Evolutionary conservation across 164 flowering plant genomes (phyloP).

Genomic region (Pachysandra terminalis): DNA sequence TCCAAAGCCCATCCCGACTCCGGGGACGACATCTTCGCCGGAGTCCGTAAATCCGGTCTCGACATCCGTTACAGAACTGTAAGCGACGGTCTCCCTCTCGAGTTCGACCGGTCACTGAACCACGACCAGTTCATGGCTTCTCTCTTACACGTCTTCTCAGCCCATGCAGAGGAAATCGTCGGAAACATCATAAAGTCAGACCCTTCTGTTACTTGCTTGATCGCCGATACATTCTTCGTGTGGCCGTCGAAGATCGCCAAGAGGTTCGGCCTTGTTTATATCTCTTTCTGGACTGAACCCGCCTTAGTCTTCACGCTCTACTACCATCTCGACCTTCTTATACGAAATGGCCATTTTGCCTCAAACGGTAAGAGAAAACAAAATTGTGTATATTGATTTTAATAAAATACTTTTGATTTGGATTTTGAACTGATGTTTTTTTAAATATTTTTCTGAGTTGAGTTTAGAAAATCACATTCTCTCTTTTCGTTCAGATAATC

Average conservation of each 20-base stretch:
- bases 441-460: no score
- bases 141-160: conserved; percentile 54
- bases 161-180: conserved; percentile 58
- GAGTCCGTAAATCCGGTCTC: conserved; percentile 44
- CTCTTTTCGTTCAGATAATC: no score
- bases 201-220: conserved; percentile 40
- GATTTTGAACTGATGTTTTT: no score
- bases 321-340: conserved; percentile 62
- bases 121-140: conserved; percentile 65
- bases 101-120: conserved; percentile 66
- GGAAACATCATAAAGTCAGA: conserved; percentile 18
- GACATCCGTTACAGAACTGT: conserved; percentile 62
- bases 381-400: no score
- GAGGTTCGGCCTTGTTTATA: conserved; percentile 47
- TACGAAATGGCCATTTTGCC: conserved; percentile 59
- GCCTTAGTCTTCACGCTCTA: conserved; percentile 68
- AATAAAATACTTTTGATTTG: no score
- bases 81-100: conserved; percentile 71
- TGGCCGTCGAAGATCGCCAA: conserved; percentile 65
- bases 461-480: no score
- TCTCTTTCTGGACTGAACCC: conserved; percentile 88
- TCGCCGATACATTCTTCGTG: conserved; percentile 81
- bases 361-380: conserved; percentile 35
- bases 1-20: conserved; percentile 25
- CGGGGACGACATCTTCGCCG: conserved; percentile 42